Percentiles rank a stretch among this genome's conserved stretches.
Evolutionary conservation across 257 asterid genomes (phyloP).

Genomic region (Solanum etuberosum): DNA sequence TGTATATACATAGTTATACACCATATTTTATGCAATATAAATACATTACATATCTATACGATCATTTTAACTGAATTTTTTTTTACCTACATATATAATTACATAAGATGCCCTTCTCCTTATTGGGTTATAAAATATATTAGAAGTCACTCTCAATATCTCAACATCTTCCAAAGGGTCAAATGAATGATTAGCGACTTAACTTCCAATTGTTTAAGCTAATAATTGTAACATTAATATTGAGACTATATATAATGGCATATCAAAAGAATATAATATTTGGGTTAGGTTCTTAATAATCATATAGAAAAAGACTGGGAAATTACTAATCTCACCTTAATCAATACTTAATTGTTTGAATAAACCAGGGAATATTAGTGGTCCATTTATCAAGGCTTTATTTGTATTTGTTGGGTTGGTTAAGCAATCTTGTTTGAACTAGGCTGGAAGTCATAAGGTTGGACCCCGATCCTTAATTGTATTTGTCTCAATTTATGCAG

Average conservation of each 20-base stretch:
- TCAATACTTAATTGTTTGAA: neutral
- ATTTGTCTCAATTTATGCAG: neutral
- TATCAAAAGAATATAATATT: neutral
- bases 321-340: neutral
- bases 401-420: neutral
- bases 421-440: neutral
- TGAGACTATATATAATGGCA: neutral
- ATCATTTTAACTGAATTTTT: no score
- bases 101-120: neutral
- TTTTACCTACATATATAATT: neutral
- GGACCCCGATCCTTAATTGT: neutral
- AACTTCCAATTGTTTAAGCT: neutral
- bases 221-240: neutral
- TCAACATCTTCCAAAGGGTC: neutral
- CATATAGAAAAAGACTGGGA: neutral
- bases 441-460: neutral
- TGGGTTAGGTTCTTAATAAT: neutral
- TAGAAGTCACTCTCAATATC: neutral
- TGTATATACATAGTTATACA: no score
- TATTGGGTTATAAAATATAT: neutral
- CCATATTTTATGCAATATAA: neutral
- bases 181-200: neutral
- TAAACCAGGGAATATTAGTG: neutral
- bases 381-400: neutral
- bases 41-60: neutral